Evolutionary conservation across 768 basidiomycete genomes (phyloP).

Genomic region (Kwoniella sp.): DNA sequence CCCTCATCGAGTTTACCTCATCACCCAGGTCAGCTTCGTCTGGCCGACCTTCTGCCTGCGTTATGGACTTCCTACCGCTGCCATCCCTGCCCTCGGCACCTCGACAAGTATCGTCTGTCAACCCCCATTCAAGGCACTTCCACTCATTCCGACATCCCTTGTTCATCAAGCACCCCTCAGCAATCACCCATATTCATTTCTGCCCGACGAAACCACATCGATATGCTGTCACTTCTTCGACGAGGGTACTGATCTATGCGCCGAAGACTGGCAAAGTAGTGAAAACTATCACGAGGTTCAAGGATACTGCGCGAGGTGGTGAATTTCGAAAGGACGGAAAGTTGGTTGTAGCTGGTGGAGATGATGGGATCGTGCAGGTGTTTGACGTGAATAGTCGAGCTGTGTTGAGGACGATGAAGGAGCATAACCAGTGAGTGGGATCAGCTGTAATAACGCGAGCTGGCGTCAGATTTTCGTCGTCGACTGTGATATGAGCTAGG

Average conservation of each 20-base stretch:
- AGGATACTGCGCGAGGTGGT: constrained; percentile 88
- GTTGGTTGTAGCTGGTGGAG: constrained; percentile 90
- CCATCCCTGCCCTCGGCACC: constrained; percentile 46
- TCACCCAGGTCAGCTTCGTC: not conserved
- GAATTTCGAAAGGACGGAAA: constrained; percentile 90
- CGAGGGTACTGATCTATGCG: constrained; percentile 91
- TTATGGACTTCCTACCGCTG: constrained; percentile 53
- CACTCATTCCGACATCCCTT: constrained; percentile 58
- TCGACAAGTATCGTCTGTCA: constrained; percentile 39
- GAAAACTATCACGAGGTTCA: constrained; percentile 95
- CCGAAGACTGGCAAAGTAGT: constrained; percentile 94
- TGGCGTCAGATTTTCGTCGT: no score
- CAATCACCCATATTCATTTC: constrained; percentile 92
- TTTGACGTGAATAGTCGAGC: constrained; percentile 94
- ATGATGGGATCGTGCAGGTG: constrained; percentile 82
- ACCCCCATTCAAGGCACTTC: constrained; percentile 53
- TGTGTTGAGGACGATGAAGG: constrained; percentile 85
- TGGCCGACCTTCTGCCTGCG: not conserved
- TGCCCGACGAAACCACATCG: constrained; percentile 81
- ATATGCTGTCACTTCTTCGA: constrained; percentile 93
- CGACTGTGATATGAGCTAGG: constrained; percentile 2
- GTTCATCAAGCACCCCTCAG: constrained; percentile 95
- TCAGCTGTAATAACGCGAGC: no score
- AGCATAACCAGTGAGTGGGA: constrained; percentile 75
- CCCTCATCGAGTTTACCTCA: not conserved